Base-by-base conservation (phyloP, 1,284 basidiomycete species). In the Melampsora americana region DNA sequence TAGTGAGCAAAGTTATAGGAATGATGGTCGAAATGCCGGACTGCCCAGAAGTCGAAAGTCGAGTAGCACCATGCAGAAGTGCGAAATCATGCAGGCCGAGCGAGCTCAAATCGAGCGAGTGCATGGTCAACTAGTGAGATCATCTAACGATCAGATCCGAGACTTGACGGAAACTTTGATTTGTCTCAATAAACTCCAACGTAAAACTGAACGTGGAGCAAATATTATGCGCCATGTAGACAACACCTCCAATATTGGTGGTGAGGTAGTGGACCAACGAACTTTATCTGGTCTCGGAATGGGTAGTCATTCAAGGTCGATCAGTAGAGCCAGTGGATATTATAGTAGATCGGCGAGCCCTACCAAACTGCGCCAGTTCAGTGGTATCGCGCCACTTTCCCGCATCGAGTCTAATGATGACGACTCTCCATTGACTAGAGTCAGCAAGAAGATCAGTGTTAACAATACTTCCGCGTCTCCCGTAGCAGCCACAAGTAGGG, bases 91-190 rank as follows among this genome's bases (percentile, higher is more conserved):
- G 48, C 32, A 67, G 35, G 65, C 65, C 23, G 56, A 46, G 23
- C 50, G 53, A 20, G 32, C 64, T 28, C 64, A 60, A 20, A 61
- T 67, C 32, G 20, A 64, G 20, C 53, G 59, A 46, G 65, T 67
- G 18, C 72, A 74, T 30, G 50, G 32, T 2, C 64, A 60, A 44
- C 48, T 74, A 3, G 53, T 48, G 12, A 30, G 72, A 28, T n/a
- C 65, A 59, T 74, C 72, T n/a, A 74, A 67, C n/a, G 65, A 74
- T 35, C 72, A 74, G 50, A 74, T 74, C 7, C 48, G 72, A n/a
- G 65, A 67, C 44, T 74, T 74, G 65, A 74, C 72, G 20, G 64
- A 74, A 48, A 65, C 46, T 26, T 65, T 74, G 39, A 66, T 74
- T 30, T 66, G 72, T 66, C 48, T 74, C 1, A 59, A 53, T 23